Evolutionary conservation across 306 rosid species (phyloP).

Genomic region (Gynostemma pentaphyllum): DNA sequence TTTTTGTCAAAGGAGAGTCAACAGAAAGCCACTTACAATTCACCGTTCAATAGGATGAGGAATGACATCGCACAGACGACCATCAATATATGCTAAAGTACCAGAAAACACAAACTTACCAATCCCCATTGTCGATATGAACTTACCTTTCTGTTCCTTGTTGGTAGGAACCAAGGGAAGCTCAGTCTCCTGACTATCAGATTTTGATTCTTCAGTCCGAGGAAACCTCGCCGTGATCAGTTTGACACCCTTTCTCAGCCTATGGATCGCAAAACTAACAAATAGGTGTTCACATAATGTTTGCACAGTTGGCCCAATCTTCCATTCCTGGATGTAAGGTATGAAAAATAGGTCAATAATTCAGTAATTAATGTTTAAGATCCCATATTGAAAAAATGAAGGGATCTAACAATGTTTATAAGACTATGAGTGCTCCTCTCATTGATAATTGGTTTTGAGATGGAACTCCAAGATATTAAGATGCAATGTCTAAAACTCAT

Average conservation of each 20-base stretch:
- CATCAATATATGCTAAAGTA: conserved; percentile 78
- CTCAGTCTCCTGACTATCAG: conserved; percentile 13
- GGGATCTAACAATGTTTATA: too few relatives aligned
- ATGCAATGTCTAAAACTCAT: too few relatives aligned
- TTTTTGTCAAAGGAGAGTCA: conserved; percentile 61
- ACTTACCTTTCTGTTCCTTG: conserved; percentile 17
- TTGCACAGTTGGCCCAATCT: conserved; percentile 62
- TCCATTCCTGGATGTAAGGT: conserved; percentile 54
- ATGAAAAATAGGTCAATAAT: background rate
- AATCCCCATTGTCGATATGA: conserved; percentile 53
- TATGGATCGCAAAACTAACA: conserved; percentile 84
- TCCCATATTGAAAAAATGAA: too few relatives aligned
- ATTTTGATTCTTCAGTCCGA: conserved; percentile 25
- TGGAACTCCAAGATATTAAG: too few relatives aligned
- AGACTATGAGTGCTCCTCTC: too few relatives aligned
- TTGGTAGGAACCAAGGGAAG: conserved; percentile 15
- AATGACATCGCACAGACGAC: conserved; percentile 73
- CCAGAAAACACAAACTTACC: conserved; percentile 71
- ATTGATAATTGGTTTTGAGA: too few relatives aligned
- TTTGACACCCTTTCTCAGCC: conserved; percentile 53
- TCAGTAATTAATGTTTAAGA: background rate
- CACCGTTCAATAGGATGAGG: conserved; percentile 77
- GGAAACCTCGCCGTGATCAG: conserved; percentile 35
- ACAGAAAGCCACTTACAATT: conserved; percentile 76
- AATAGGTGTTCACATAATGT: conserved; percentile 80